These are phyloP conservation scores for Laguncularia racemosa DNA, from an alignment of 345 rosid species.

Conservation along the genomic window DNA sequence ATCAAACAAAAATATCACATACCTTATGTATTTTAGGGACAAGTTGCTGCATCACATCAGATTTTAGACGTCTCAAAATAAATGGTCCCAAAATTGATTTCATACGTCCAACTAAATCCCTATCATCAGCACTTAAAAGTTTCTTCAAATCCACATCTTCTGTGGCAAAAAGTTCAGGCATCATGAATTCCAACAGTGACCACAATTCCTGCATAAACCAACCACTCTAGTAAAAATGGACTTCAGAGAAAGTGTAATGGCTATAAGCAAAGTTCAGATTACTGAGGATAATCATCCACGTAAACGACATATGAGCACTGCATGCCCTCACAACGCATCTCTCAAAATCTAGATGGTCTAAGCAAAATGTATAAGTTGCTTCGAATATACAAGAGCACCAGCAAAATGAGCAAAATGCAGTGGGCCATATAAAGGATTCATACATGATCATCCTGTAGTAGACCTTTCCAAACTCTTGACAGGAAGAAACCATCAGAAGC, in stretches of 20 bases:
- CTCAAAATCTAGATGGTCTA: too few relatives aligned
- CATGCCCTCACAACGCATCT: too few relatives aligned
- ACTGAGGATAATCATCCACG: too few relatives aligned
- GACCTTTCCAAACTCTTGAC: too few relatives aligned
- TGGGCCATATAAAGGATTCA: too few relatives aligned
- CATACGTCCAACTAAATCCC: conserved; percentile 73
- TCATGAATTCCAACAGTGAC: conserved; percentile 93
- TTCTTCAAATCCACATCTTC: conserved; percentile 91
- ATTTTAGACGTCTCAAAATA: conserved; percentile 87
- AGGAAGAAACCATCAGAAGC: too few relatives aligned
- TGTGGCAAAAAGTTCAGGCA: conserved; percentile 92
- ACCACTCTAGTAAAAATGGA: conserved; percentile 13
- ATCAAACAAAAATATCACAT: conserved; percentile 12
- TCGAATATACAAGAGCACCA: too few relatives aligned
- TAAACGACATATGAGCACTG: too few relatives aligned
- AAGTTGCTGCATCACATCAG: conserved; percentile 98
- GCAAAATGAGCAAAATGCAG: too few relatives aligned
- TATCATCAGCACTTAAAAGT: conserved; percentile 75
- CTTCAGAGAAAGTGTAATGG: conserved; percentile 4
- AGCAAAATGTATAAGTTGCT: too few relatives aligned
- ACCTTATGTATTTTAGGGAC: conserved; percentile 91
- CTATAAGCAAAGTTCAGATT: background rate
- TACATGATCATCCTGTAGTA: too few relatives aligned
- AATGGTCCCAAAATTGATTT: conserved; percentile 95
- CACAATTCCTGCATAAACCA: conserved; percentile 68